These are phyloP conservation scores for Wickerhamiella brachini DNA, from an alignment of 805 yeast species.

Conservation along the genomic window DNA sequence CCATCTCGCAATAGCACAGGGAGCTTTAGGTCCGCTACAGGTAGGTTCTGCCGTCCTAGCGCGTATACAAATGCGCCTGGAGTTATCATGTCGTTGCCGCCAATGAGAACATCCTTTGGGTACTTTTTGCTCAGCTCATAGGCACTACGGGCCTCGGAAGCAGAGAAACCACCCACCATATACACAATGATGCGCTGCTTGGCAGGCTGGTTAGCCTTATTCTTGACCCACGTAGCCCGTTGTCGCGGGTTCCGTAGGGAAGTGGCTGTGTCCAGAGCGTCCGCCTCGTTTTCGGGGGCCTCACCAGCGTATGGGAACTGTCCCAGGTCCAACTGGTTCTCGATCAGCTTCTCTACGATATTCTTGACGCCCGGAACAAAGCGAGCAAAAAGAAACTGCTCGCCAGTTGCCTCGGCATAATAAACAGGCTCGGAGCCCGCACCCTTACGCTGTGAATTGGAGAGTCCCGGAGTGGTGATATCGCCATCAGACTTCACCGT, in stretches of 20 bases:
- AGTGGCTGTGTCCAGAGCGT: constrained; percentile 27
- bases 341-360: constrained; percentile 39
- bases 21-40: constrained; percentile 21
- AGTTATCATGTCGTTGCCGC: constrained; percentile 59
- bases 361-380: constrained; percentile 56
- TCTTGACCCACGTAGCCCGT: constrained; percentile 64
- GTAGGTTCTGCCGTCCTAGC: constrained; percentile 18
- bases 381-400: constrained; percentile 42
- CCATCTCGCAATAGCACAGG: constrained; percentile 20
- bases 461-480: background rate
- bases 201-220: constrained; percentile 26
- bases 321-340: constrained; percentile 37
- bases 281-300: constrained; percentile 28
- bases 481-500: constrained; percentile 8
- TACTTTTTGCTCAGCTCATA: constrained; percentile 51
- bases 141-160: constrained; percentile 63
- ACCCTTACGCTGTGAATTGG: constrained; percentile 29
- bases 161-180: constrained; percentile 81
- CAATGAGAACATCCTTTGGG: constrained; percentile 58
- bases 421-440: constrained; percentile 6
- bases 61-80: constrained; percentile 24
- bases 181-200: constrained; percentile 66
- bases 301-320: constrained; percentile 56
- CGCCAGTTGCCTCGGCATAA: constrained; percentile 14
- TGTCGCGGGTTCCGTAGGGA: constrained; percentile 60